Conservation (phyloP, 148 eudicot species). For the Fallopia convolvulus region DNA sequence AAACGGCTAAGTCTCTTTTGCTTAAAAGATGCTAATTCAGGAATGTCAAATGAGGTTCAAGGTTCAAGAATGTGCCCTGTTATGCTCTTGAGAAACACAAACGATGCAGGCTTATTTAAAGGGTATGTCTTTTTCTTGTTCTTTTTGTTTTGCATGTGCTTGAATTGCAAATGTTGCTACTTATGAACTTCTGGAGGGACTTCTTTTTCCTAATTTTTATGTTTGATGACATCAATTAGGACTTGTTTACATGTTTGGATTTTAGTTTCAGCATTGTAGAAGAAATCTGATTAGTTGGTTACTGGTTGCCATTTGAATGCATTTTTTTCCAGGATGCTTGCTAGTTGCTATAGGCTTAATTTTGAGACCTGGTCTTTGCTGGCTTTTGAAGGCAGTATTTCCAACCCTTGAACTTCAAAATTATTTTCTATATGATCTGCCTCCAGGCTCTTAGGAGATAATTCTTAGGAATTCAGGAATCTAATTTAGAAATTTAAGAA, state of each 20-base stretch:
- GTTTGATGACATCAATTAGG: not conserved
- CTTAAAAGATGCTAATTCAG: slow-evolving; percentile 29
- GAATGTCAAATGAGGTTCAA: slow-evolving; percentile 19
- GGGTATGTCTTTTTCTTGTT: slow-evolving; percentile 39
- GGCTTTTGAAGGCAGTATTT: not conserved
- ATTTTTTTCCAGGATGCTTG: not conserved
- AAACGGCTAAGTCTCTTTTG: slow-evolving; percentile 43
- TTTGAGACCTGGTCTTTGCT: not conserved
- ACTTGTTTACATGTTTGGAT: not conserved
- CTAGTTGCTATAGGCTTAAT: not conserved
- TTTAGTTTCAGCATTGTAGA: not conserved
- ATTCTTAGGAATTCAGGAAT: not conserved
- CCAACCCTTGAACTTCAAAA: not conserved
- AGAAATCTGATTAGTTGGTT: not conserved
- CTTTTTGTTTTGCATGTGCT: not conserved
- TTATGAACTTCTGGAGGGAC: not conserved
- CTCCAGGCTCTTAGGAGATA: not conserved
- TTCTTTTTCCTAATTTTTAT: not conserved
- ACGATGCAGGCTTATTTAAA: slow-evolving; percentile 27
- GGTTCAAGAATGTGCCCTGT: slow-evolving; percentile 55
- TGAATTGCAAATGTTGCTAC: not conserved
- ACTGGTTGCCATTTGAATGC: not conserved
- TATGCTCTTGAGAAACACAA: slow-evolving; percentile 44
- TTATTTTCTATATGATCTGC: not conserved
- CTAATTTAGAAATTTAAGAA: not conserved